These are phyloP conservation scores for Pharus latifolius DNA, from an alignment of 176 grass and related monocot genomes.

Conservation along the genomic window DNA sequence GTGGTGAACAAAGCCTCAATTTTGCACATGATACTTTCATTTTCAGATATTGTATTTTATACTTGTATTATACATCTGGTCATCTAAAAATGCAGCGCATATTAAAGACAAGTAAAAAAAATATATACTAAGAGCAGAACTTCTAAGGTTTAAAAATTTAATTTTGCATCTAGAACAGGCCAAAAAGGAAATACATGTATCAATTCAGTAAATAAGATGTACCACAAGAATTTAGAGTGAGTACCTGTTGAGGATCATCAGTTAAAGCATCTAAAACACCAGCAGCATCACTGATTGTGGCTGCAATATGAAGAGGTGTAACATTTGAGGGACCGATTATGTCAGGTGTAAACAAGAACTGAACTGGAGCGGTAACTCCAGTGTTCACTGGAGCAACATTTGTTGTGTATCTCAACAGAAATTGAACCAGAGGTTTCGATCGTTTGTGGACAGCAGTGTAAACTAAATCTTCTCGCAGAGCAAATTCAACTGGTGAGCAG, in stretches of 20 bases:
- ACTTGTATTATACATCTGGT: too few species aligned
- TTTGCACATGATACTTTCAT: too few species aligned
- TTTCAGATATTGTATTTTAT: too few species aligned
- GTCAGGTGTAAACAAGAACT: slow-evolving; percentile 57
- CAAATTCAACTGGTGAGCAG: slow-evolving; percentile 40
- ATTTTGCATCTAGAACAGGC: neutral
- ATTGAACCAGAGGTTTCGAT: slow-evolving; percentile 47
- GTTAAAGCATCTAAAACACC: slow-evolving; percentile 66
- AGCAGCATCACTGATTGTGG: slow-evolving; percentile 33
- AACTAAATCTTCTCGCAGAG: slow-evolving; percentile 27
- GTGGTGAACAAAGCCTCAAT: too few species aligned
- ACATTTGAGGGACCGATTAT: slow-evolving; percentile 33
- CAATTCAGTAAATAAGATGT: neutral
- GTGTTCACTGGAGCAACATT: neutral
- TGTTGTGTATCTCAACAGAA: slow-evolving; percentile 48
- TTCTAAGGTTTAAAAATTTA: neutral
- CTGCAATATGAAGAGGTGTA: slow-evolving; percentile 72
- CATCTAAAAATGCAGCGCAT: too few species aligned
- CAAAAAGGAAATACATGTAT: neutral
- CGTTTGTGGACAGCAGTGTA: slow-evolving; percentile 34
- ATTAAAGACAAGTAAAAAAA: too few species aligned
- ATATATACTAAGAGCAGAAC: neutral
- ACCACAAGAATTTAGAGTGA: neutral
- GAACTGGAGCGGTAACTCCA: neutral
- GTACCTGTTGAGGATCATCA: slow-evolving; percentile 67